Percentiles rank a stretch among this genome's conserved stretches.
Evolutionary conservation across 2,329 filamentous ascomycete genomes (phyloP).

Genomic region (Alternaria panax): DNA sequence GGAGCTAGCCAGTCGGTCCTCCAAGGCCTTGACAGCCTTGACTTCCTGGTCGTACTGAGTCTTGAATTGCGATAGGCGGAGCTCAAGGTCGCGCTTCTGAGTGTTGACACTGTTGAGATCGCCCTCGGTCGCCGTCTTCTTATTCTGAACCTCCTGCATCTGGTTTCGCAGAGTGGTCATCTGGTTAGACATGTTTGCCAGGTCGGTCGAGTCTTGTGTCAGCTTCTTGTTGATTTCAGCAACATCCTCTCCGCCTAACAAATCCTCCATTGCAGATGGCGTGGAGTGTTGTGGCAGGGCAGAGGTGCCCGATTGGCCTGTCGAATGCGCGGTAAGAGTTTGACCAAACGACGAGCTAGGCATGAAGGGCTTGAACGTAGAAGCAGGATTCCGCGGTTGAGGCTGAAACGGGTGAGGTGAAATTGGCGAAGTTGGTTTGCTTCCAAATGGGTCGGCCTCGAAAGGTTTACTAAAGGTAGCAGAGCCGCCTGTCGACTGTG

Average conservation of each 20-base stretch:
- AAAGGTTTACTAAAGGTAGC: constrained; percentile 52
- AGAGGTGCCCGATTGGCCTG: constrained; percentile 65
- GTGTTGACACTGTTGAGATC: constrained; percentile 81
- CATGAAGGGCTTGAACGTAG: constrained; percentile 85
- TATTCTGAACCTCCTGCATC: constrained; percentile 89
- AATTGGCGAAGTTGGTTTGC: constrained; percentile 59
- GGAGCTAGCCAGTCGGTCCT: constrained; percentile 80
- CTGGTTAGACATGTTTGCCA: constrained; percentile 96
- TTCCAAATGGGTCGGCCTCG: constrained; percentile 69
- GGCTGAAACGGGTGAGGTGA: constrained; percentile 61
- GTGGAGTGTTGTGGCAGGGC: constrained; percentile 52
- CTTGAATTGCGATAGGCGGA: constrained; percentile 84
- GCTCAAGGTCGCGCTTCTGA: constrained; percentile 93
- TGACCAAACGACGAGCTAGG: constrained; percentile 93
- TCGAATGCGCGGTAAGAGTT: constrained; percentile 76
- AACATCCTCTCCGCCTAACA: constrained; percentile 83
- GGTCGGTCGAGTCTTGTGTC: constrained; percentile 86
- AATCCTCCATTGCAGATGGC: constrained; percentile 73
- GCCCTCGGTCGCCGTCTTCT: constrained; percentile 79
- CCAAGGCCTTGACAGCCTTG: constrained; percentile 80
- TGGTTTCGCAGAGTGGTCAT: constrained; percentile 89
- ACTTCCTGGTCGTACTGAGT: constrained; percentile 93
- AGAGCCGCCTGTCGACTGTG: constrained; percentile 78
- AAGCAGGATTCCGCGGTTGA: constrained; percentile 52
- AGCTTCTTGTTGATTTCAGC: constrained; percentile 87